Conservation (phyloP, 2,329 filamentous ascomycete species). For the Helotiales sp. region DNA sequence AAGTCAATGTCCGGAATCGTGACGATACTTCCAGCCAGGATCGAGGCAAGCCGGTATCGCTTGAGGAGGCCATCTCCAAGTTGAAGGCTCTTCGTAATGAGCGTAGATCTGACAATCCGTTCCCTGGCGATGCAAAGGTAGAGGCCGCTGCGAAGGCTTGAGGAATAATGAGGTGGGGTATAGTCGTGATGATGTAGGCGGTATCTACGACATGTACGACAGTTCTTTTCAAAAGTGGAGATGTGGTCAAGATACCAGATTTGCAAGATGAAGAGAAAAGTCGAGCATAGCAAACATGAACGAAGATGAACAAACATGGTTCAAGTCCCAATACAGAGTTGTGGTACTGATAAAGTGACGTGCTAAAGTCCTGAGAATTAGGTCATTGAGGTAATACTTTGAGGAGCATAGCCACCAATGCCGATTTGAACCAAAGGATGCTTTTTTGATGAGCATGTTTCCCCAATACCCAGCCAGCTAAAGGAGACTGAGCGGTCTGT, state of each 20-base stretch:
- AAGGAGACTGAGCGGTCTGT: too few species aligned
- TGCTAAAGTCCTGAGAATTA: too few species aligned
- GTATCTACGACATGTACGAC: neutral
- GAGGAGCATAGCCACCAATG: too few species aligned
- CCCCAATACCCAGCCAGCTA: too few species aligned
- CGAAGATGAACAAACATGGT: neutral
- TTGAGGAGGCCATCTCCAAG: slow-evolving; percentile 58
- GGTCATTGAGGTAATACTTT: too few species aligned
- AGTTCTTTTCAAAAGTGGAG: slow-evolving; percentile 7
- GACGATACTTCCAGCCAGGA: slow-evolving; percentile 63
- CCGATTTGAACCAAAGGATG: too few species aligned
- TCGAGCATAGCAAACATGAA: slow-evolving; percentile 3
- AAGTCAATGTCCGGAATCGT: slow-evolving; percentile 64
- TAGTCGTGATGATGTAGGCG: too few species aligned
- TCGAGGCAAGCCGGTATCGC: slow-evolving; percentile 57
- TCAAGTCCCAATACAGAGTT: too few species aligned
- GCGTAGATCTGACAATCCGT: slow-evolving; percentile 39
- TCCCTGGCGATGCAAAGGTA: slow-evolving; percentile 33
- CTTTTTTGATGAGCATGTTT: too few species aligned
- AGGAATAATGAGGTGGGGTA: neutral
- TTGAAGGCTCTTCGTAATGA: slow-evolving; percentile 53
- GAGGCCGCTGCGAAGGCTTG: slow-evolving; percentile 12
- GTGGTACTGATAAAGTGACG: too few species aligned
- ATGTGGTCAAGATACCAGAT: slow-evolving; percentile 8
- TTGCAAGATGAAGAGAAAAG: slow-evolving; percentile 6